Conservation (phyloP, 768 basidiomycete species). For the Tulasnella sp. region DNA sequence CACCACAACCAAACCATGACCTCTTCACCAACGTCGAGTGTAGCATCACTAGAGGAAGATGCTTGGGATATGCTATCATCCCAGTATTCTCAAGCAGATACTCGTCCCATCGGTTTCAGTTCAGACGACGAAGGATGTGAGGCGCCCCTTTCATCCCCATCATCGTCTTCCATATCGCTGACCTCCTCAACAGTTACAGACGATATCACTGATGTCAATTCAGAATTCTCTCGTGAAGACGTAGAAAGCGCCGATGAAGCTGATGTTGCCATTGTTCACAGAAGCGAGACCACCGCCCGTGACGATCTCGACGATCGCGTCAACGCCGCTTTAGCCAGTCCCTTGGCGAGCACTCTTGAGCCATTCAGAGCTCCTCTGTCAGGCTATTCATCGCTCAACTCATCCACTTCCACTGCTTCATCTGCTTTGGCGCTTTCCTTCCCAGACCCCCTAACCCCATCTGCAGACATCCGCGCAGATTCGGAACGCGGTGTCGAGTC, state of each 20-base stretch:
- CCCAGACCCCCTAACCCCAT: slow-evolving; percentile 13
- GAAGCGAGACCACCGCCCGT: slow-evolving; percentile 2
- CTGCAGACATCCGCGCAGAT: slow-evolving; percentile 1
- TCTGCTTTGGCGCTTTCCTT: slow-evolving; percentile 7
- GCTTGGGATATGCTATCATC: slow-evolving; percentile 13
- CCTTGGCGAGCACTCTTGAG: slow-evolving; percentile 8
- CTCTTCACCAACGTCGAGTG: slow-evolving; percentile 9
- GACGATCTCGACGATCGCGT: slow-evolving; percentile 12
- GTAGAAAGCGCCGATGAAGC: slow-evolving; percentile 3
- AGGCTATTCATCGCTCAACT: slow-evolving; percentile 2
- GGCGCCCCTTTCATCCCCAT: neutral
- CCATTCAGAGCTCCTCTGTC: slow-evolving; percentile 12
- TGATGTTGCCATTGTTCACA: no score
- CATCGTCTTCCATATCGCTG: neutral
- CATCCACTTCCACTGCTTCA: slow-evolving; percentile 8
- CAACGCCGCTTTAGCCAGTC: slow-evolving; percentile 7
- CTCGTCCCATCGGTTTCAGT: slow-evolving; percentile 1
- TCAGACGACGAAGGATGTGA: slow-evolving; percentile 10
- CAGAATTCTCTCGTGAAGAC: slow-evolving; percentile 4
- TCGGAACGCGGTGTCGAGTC: neutral
- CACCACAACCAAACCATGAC: neutral
- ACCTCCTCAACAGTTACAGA: neutral
- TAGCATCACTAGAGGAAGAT: slow-evolving; percentile 5
- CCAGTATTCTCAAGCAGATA: neutral
- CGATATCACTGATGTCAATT: neutral